phyloP scores from a whole-genome alignment of 176 grass and related monocot species.

The Aegilops tauschii region DNA sequence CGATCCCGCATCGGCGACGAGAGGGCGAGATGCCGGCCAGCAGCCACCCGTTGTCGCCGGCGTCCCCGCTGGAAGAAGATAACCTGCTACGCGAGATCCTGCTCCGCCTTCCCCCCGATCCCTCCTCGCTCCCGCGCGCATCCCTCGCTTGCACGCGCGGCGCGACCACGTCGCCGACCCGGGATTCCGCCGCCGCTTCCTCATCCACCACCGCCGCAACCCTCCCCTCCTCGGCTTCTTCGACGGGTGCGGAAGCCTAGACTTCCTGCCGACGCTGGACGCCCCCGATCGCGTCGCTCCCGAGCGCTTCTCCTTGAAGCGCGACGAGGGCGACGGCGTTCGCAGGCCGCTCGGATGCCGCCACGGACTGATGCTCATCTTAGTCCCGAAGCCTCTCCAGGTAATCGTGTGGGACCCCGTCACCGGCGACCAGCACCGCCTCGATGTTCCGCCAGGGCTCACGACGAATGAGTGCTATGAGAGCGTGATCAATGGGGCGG shows the following conservation, averaged over 20 bases:
- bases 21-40: neutral
- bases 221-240: neutral
- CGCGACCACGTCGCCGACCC: neutral
- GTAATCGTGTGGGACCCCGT: neutral
- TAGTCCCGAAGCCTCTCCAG: neutral
- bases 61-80: neutral
- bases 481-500: neutral
- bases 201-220: neutral
- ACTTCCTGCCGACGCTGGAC: neutral
- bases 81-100: neutral
- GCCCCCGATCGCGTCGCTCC: neutral
- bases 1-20: no score
- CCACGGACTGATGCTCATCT: neutral
- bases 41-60: neutral
- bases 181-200: neutral
- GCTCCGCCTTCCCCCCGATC: neutral
- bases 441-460: neutral
- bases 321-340: neutral
- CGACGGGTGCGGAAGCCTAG: neutral
- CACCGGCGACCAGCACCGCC: neutral
- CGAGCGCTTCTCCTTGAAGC: neutral
- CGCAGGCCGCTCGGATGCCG: neutral
- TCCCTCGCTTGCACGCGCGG: neutral
- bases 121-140: no score
- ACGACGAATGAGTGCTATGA: neutral